Evolutionary conservation across 164 flowering plant genomes (phyloP), one percentile per base, ranked within the genome.

Genomic region (Macadamia tetraphylla): DNA sequence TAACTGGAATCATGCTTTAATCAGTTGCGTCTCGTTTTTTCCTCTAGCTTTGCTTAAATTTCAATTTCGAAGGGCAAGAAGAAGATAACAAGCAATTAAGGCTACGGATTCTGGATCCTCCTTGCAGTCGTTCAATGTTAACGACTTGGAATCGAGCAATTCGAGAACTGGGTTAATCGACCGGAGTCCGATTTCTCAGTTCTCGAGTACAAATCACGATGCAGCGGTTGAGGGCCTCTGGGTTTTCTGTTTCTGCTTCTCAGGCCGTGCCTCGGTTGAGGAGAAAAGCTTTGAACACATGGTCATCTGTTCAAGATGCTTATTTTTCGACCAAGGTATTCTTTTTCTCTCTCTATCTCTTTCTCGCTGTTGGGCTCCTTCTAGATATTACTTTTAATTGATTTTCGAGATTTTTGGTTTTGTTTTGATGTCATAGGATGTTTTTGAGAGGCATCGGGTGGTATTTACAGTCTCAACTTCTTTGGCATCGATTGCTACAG

Each of bases 401-500:
- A 23, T 23, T 23, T 23, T 23, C 23, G 23, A 23, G 23, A 23
- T 23, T 23, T 23, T 23, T 52, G 18, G 56, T 58, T 31, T 65
- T 63, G 31, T 59, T 32, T 63, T 66, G 55, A 43, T 75, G 64
- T 59, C 73, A 61, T 61, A 94, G 97, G 95, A 92, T 65, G 77
- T 78, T 56, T 94, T 94, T 78, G 97, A 94, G 85, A 81, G 86
- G 74, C 97, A 94, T 72, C 86, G 71, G 74, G 96, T 91, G 75
- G 91, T 91, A 12, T 89, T 94, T 71, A 91, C 98, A 11, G 46
- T 94, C 60, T 77, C 85, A 9, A 94, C 97, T 66, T 94, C 98
- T 30, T 51, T 91, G 15, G 96, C 93, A 29, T 91, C 98, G 11
- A 82, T 90, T 71, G 90, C 80, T 6, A 73, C 78, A 18, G 81